Conservation (phyloP, 352 stramenopile species). For the Phytophthora vignae region DNA sequence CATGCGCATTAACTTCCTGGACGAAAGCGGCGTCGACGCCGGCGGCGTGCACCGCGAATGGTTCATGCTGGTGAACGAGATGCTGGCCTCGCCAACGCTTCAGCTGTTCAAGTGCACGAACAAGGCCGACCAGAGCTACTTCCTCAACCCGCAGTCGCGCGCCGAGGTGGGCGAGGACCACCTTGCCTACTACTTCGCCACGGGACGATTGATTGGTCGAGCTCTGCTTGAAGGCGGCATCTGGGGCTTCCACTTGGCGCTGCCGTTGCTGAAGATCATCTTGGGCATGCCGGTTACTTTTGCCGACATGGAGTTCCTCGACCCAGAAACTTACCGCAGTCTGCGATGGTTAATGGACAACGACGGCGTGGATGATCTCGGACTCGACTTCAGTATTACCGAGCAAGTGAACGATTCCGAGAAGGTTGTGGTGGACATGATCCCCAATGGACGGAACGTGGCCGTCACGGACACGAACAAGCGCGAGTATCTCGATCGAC, state of each 20-base stretch:
- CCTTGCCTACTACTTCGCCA: constrained; percentile 67
- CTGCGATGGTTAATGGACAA: constrained; percentile 65
- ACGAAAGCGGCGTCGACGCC: constrained; percentile 87
- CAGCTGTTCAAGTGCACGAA: constrained; percentile 70
- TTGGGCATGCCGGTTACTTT: constrained; percentile 95
- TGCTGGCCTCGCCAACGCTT: constrained; percentile 52
- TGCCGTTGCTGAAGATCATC: constrained; percentile 98
- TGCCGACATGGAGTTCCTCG: constrained; percentile 89
- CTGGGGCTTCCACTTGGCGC: constrained; percentile 93
- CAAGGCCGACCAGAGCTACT: constrained; percentile 65
- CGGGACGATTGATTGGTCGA: constrained; percentile 67
- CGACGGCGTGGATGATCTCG: constrained; percentile 58
- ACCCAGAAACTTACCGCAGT: constrained; percentile 63
- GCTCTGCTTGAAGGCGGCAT: constrained; percentile 90
- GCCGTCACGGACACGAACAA: constrained; percentile 96
- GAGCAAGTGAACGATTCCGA: constrained; percentile 40
- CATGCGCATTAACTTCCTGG: constrained; percentile 90
- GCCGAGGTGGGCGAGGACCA: constrained; percentile 66
- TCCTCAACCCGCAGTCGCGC: constrained; percentile 65
- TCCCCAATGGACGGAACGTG: constrained; percentile 64
- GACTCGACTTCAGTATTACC: constrained; percentile 68
- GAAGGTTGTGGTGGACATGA: constrained; percentile 55
- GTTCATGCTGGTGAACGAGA: constrained; percentile 83
- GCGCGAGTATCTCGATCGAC: constrained; percentile 92
- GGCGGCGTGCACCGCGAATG: constrained; percentile 94